A percentile compares a stretch with the other conserved stretches of the same genome.
Evolutionary conservation across 305 asterid species (phyloP).

Genomic region (Fraxinus ornus): DNA sequence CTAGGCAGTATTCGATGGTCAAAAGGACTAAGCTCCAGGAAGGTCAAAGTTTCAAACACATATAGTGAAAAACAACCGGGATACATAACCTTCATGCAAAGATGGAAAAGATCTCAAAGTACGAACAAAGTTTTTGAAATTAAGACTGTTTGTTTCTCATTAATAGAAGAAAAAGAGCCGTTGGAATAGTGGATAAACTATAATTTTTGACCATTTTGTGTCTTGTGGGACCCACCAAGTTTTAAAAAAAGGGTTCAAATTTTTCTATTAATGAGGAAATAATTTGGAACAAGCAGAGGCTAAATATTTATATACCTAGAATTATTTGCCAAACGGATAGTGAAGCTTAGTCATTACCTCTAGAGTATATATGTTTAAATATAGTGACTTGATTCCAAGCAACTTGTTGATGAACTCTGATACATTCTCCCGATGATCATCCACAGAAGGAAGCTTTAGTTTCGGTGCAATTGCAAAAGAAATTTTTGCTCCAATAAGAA

Average conservation of each 20-base stretch:
- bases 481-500: not conserved
- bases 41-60: not conserved
- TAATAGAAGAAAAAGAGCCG: too few relatives aligned
- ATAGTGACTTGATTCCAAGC: not conserved
- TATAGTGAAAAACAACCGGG: not conserved
- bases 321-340: not conserved
- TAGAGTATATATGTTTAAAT: not conserved
- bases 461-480: not conserved
- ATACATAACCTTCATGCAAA: not conserved
- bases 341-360: not conserved
- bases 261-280: too few relatives aligned
- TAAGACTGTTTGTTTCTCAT: too few relatives aligned
- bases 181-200: too few relatives aligned
- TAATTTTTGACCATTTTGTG: too few relatives aligned
- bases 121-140: not conserved
- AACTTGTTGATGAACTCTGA: not conserved
- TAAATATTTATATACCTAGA: not conserved
- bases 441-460: not conserved
- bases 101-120: not conserved
- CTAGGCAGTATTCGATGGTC: not conserved
- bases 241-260: too few relatives aligned
- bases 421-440: not conserved
- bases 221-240: too few relatives aligned
- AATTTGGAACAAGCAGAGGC: too few relatives aligned
- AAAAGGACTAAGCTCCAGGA: not conserved